Conservation (phyloP, 2,329 filamentous ascomycete genomes). For the Chrysoporthe cubensis region DNA sequence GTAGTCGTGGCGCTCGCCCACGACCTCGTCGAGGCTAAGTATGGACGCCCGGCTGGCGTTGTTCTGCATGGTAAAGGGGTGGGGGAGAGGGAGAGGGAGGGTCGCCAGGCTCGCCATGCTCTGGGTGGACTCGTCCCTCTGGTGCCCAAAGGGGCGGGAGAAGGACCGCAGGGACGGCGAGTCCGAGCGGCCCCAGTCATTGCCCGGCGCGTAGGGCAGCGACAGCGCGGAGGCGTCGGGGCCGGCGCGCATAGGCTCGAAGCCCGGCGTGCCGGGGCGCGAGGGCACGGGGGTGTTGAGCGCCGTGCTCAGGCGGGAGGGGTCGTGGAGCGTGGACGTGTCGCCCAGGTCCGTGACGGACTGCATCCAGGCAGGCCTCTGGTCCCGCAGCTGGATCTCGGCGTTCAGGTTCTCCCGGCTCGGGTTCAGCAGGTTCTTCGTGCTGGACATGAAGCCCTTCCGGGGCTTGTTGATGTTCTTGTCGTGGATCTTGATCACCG, state of each 20-base stretch:
- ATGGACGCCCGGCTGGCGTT: slow-evolving; percentile 46
- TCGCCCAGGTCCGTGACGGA: slow-evolving; percentile 22
- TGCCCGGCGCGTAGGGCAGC: background rate
- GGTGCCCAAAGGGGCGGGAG: slow-evolving; percentile 27
- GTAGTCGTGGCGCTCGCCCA: slow-evolving; percentile 64
- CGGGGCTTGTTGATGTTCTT: slow-evolving; percentile 37
- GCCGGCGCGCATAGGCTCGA: slow-evolving; percentile 14
- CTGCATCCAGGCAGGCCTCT: slow-evolving; percentile 23
- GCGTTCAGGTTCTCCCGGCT: slow-evolving; percentile 23
- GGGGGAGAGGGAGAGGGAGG: slow-evolving; percentile 8
- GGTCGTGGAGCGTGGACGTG: slow-evolving; percentile 2
- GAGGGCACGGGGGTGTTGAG: slow-evolving; percentile 31
- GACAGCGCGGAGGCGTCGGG: slow-evolving; percentile 7
- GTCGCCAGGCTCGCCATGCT: slow-evolving; percentile 16
- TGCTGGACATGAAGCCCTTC: slow-evolving; percentile 30
- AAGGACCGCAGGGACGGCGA: slow-evolving; percentile 28
- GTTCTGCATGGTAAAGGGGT: slow-evolving; percentile 29
- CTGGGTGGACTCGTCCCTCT: slow-evolving; percentile 22
- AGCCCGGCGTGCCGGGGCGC: slow-evolving; percentile 26
- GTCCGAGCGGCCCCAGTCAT: slow-evolving; percentile 20
- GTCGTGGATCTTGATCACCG: slow-evolving; percentile 49
- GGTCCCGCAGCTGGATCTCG: slow-evolving; percentile 26
- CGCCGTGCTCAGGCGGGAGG: slow-evolving; percentile 27
- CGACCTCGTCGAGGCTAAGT: slow-evolving; percentile 59
- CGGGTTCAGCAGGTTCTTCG: slow-evolving; percentile 27